Conservation (phyloP, 2,329 filamentous ascomycete genomes). For the Fusarium bulbicola region DNA sequence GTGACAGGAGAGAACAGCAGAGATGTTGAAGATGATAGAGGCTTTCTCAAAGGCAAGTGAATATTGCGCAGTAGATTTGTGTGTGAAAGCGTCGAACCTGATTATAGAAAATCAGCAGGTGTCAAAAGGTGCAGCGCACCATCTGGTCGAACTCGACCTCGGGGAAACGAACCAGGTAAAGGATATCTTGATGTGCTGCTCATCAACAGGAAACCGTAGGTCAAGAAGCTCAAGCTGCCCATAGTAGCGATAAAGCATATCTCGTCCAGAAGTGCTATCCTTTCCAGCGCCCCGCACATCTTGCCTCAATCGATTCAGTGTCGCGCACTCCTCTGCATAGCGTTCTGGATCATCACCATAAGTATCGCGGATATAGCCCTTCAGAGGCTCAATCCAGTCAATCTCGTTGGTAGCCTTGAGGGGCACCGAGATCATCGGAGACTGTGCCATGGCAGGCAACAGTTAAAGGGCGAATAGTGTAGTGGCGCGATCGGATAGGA, state of each 20-base stretch:
- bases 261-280: slow-evolving; percentile 91
- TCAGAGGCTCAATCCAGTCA: slow-evolving; percentile 94
- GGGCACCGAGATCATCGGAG: slow-evolving; percentile 94
- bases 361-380: slow-evolving; percentile 89
- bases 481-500: background rate
- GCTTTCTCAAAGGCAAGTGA: slow-evolving; percentile 98
- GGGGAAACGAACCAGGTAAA: slow-evolving; percentile 84
- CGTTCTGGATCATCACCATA: slow-evolving; percentile 97
- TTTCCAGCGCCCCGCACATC: slow-evolving; percentile 98
- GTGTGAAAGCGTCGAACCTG: slow-evolving; percentile 99
- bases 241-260: slow-evolving; percentile 96
- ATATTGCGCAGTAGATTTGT: slow-evolving; percentile 96
- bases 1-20: slow-evolving; percentile 94
- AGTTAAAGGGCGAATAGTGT: background rate
- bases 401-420: slow-evolving; percentile 97
- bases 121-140: background rate
- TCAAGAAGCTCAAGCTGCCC: slow-evolving; percentile 95
- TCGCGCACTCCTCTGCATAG: slow-evolving; percentile 94
- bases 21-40: slow-evolving; percentile 99
- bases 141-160: background rate
- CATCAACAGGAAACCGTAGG: slow-evolving; percentile 93
- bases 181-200: slow-evolving; percentile 98
- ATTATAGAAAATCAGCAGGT: slow-evolving; percentile 3
- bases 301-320: slow-evolving; percentile 92
- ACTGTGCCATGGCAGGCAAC: slow-evolving; percentile 72